Evolutionary conservation across 163 green algal species (phyloP), one percentile per base, ranked within the genome.

Genomic region (Scenedesmus sp.): DNA sequence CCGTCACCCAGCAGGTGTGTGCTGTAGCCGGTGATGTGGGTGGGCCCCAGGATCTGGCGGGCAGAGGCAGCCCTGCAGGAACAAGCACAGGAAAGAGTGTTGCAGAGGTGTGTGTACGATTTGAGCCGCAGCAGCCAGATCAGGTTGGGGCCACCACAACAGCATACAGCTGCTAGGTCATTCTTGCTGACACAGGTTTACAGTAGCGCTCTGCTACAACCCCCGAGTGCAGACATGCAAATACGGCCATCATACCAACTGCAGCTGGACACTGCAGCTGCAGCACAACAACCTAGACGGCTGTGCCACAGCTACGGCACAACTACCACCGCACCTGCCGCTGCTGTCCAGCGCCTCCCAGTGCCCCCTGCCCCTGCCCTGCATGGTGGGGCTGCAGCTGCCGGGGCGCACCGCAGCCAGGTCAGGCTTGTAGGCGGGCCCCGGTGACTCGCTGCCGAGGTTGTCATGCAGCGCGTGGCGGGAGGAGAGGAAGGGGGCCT

Each of bases 1-100:
- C 84, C 84, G 52, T 89, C 84, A 82, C 84, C 84, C 4, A 89
- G 62, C 84, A 89, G 34, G 84, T 81, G 84, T 4, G 23, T 82
- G 62, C 60, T 59, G 60, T 59, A 34, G 9, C 84, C 57, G 62
- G n/a, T 89, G 34, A 81, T 82, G 34, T 67, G 57, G 13, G 55
- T 67, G 23, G 59, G 62, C 15, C 84, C 84, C 0, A 89, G 84
- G 1, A 89, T 7, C n/a, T 89, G 84, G 59, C 76, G 66, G 9
- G 67, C 67, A 52, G 67, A 59, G 15, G 15, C n/a, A 74, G 74
- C 70, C 52, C 87, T 91, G 73, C 16, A 81, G 8, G 20, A 86
- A 34, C 81, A n/a, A 8, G 81, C 81, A 66, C 34, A 46, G 34
- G 34, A 46, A 46, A 46, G 34, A 46, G 34, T 46, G 34, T 46